These are phyloP conservation scores for Circinella umbellata DNA, from an alignment of 371 early-diverging fungal species.

Conservation along the genomic window DNA sequence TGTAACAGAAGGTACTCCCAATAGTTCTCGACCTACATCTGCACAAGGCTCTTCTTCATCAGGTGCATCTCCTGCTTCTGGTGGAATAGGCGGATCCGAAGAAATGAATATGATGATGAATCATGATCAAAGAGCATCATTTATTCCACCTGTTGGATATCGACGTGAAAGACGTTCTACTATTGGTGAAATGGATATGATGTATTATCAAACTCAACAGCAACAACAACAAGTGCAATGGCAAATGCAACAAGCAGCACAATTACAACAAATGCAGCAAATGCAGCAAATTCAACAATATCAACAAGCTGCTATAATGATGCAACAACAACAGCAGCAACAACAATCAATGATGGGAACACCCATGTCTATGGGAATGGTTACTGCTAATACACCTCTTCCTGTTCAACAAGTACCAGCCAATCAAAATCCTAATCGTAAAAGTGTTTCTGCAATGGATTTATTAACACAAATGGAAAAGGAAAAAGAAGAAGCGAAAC, in stretches of 20 bases:
- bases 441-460: slow-evolving; percentile 54
- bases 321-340: background rate
- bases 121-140: background rate
- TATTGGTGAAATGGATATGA: slow-evolving; percentile 38
- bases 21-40: slow-evolving; percentile 3
- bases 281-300: slow-evolving; percentile 38
- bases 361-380: too few species aligned
- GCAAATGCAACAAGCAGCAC: slow-evolving; percentile 32
- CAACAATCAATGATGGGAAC: slow-evolving; percentile 9
- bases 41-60: background rate
- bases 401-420: slow-evolving; percentile 4
- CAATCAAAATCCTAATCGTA: slow-evolving; percentile 30
- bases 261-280: slow-evolving; percentile 34
- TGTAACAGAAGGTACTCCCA: slow-evolving; percentile 10
- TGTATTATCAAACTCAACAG: slow-evolving; percentile 29
- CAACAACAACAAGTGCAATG: slow-evolving; percentile 34
- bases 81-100: background rate
- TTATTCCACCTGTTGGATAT: slow-evolving; percentile 1
- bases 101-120: too few species aligned
- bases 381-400: too few species aligned
- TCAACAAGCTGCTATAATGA: slow-evolving; percentile 28
- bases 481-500: slow-evolving; percentile 36
- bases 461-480: slow-evolving; percentile 46
- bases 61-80: too few species aligned
- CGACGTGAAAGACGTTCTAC: slow-evolving; percentile 33